Base-by-base conservation (phyloP, 768 basidiomycete species). In the Mycena metata region DNA sequence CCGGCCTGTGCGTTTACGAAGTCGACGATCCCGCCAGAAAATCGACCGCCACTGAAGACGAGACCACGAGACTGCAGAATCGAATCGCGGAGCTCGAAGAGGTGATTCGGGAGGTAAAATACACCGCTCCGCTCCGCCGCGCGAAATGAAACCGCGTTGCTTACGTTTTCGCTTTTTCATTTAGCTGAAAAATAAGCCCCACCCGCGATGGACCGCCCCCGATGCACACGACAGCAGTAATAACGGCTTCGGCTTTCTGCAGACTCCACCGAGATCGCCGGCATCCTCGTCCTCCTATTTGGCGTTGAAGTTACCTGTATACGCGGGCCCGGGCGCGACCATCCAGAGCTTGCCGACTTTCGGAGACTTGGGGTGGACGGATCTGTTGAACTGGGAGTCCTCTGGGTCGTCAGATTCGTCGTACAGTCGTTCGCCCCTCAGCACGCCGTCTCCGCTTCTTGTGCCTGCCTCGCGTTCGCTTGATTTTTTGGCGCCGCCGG, bases 31-130 rank as follows among this genome's bases (percentile, higher is more conserved):
- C 90, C 26, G 87, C 78, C 67, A 86, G 89, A 77, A 83, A 87
- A 74, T 81, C 79, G 15, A 84, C 85, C 56, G 73, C 78, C 12
- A 39, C 39, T 4, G 86, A 87, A 67, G 90, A 91, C 64, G 93
- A 94, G 75, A 84, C 84, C 49, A 84, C 88, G 39, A 85, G 89
- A 42, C 83, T 95, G 23, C 85, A 92, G 60, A 88, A 88, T 67
- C 88, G 93, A 51, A 90, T 95, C 24, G 92, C 92, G 30, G 93
- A 95, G 73, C 84, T 95, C 0, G 93, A 95, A 78, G 90, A 91
- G 57, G 91, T 94, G 42, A 91, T 95, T 68, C 88, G 93, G n/a
- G 92, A 92, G 83, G 91, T 90, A 73, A 77, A 30, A 74, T 23
- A 36, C 52, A 39, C 50, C 45, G 15, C 47, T 26, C 23, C 43